These are phyloP conservation scores for Moesziomyces sp. DNA, from an alignment of 1,284 basidiomycete genomes.

Conservation along the genomic window DNA sequence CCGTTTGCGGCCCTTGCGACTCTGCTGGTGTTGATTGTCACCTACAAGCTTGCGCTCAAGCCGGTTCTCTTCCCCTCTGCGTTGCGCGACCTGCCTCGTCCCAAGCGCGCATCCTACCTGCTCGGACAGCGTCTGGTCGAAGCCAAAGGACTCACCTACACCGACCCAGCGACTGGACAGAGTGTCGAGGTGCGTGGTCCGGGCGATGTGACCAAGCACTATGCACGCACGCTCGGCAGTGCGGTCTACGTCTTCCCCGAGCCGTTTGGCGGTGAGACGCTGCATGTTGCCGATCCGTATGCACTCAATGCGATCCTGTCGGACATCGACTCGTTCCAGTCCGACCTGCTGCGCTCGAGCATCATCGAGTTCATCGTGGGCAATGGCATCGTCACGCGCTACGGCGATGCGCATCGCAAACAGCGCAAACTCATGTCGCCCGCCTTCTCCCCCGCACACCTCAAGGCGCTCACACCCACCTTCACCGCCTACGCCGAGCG, in stretches of 20 bases:
- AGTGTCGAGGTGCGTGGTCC: constrained; percentile 18
- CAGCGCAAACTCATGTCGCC: constrained; percentile 56
- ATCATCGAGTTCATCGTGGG: constrained; percentile 48
- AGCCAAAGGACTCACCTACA: constrained; percentile 29
- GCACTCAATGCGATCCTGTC: constrained; percentile 35
- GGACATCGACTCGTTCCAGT: constrained; percentile 43
- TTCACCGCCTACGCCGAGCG: constrained; percentile 45
- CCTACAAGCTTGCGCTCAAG: constrained; percentile 39
- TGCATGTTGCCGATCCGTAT: constrained; percentile 28
- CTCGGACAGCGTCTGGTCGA: constrained; percentile 38
- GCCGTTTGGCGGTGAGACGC: constrained; percentile 36
- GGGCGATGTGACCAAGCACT: constrained; percentile 30
- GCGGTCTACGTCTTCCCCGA: constrained; percentile 37
- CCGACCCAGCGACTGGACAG: background rate
- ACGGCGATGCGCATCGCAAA: constrained; percentile 39
- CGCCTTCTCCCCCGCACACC: constrained; percentile 50
- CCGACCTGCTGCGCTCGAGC: constrained; percentile 25
- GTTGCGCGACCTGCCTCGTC: constrained; percentile 29
- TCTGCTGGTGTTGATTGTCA: constrained; percentile 11
- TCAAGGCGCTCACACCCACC: constrained; percentile 42
- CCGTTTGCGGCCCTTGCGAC: constrained; percentile 14
- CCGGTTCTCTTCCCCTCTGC: constrained; percentile 43
- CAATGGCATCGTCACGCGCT: constrained; percentile 38
- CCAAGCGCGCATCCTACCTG: constrained; percentile 23
- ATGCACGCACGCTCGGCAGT: constrained; percentile 12